Percentiles rank a stretch among this genome's conserved stretches.
Conservation (phyloP, 257 asterid species). For the Capsicum rhomboideum region DNA sequence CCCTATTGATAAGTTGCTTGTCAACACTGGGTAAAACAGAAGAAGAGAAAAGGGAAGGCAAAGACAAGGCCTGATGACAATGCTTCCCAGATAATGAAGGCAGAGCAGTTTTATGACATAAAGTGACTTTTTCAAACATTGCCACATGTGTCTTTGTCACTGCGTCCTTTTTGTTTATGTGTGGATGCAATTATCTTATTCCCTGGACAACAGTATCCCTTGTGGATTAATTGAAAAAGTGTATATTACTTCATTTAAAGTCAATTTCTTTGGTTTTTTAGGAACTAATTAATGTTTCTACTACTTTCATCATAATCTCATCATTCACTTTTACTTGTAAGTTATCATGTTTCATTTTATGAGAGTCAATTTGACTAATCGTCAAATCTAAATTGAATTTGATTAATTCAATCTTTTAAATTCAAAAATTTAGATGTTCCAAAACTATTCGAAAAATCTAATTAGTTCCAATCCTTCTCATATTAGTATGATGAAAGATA, state of each 20-base stretch:
- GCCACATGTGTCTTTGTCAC: constrained; percentile 28
- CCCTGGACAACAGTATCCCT: background rate
- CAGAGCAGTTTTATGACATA: constrained; percentile 11
- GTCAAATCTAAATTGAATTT: too few species aligned
- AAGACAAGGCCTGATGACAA: constrained; percentile 5
- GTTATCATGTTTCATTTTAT: too few species aligned
- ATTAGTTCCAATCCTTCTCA: too few species aligned
- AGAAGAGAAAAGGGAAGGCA: background rate
- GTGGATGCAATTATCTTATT: background rate
- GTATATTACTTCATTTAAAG: background rate
- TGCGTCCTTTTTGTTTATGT: constrained; percentile 7
- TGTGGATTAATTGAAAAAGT: background rate
- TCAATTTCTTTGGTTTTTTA: background rate
- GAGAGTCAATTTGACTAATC: too few species aligned
- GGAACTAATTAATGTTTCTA: background rate
- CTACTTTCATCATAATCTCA: background rate
- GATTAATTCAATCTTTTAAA: too few species aligned
- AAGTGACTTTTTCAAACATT: constrained; percentile 12
- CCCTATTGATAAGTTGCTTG: constrained; percentile 1
- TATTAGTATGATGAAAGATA: too few species aligned
- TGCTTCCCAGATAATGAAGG: constrained; percentile 19
- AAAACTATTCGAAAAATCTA: too few species aligned
- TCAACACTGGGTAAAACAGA: background rate
- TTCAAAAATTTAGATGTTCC: too few species aligned
- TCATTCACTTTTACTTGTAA: too few species aligned